phyloP scores from a whole-genome alignment of 495 filamentous ascomycete genomes.

The Hyaloscypha variabilis region DNA sequence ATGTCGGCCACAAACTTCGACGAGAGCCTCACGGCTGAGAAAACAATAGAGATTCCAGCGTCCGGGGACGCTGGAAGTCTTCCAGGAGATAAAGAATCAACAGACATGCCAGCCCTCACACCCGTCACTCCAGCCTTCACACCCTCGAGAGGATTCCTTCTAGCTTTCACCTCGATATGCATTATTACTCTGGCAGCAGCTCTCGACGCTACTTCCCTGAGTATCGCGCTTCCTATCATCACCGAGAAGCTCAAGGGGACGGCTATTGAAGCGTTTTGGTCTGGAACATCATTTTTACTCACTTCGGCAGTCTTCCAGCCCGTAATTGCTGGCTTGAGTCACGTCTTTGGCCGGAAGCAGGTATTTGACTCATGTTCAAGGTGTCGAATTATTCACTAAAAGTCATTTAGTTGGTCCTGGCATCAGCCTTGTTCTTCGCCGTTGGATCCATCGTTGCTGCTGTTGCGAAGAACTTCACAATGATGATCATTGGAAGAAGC shows the following conservation, averaged over 20 bases:
- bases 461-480: conserved; percentile 58
- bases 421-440: conserved; percentile 54
- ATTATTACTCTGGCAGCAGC: conserved; percentile 69
- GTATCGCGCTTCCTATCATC: conserved; percentile 69
- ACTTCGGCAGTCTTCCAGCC: conserved; percentile 55
- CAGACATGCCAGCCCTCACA: conserved; percentile 10
- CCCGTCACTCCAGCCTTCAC: conserved; percentile 20
- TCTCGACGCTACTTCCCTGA: conserved; percentile 74
- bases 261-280: conserved; percentile 64
- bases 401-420: conserved; percentile 39
- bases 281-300: conserved; percentile 57
- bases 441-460: conserved; percentile 62
- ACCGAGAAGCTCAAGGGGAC: conserved; percentile 49
- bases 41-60: conserved; percentile 1
- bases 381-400: background rate
- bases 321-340: conserved; percentile 49
- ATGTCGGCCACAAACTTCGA: background rate
- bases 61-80: background rate
- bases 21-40: conserved; percentile 1
- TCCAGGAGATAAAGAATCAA: conserved; percentile 2
- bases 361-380: conserved; percentile 9
- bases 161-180: conserved; percentile 60
- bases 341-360: conserved; percentile 53
- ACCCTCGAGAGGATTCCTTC: conserved; percentile 28
- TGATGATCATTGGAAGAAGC: conserved; percentile 64